These are phyloP conservation scores for Punica granatum DNA, from an alignment of 345 rosid genomes.

Conservation along the genomic window DNA sequence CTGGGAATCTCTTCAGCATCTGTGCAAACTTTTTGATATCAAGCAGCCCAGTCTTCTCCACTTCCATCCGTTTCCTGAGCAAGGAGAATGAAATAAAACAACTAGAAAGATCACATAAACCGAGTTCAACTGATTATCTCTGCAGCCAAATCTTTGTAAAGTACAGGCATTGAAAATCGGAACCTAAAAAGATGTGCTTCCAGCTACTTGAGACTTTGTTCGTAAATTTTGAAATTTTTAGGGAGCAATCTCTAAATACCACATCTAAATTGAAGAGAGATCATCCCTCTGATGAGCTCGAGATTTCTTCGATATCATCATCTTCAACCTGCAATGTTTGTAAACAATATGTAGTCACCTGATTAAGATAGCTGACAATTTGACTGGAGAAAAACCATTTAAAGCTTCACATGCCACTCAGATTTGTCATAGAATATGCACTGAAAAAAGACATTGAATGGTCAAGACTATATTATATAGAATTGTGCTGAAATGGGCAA, in stretches of 20 bases:
- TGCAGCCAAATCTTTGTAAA: background rate
- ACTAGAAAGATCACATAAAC: background rate
- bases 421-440: background rate
- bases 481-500: background rate
- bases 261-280: background rate
- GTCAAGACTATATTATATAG: background rate
- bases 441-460: background rate
- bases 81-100: background rate
- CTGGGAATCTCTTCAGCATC: background rate
- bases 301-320: conserved; percentile 37
- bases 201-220: too few species aligned
- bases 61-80: conserved; percentile 39
- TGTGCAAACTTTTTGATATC: conserved; percentile 5
- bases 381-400: background rate
- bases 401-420: background rate
- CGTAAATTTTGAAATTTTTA: background rate
- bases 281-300: conserved; percentile 42
- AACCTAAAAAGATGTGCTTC: background rate
- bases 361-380: background rate
- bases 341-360: background rate
- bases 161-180: too few species aligned
- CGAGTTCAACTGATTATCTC: background rate
- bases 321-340: conserved; percentile 34
- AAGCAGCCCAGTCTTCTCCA: conserved; percentile 45
- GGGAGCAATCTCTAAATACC: background rate